These are phyloP conservation scores for Aeschynomene evenia DNA, from an alignment of 306 rosid genomes.

Conservation along the genomic window DNA sequence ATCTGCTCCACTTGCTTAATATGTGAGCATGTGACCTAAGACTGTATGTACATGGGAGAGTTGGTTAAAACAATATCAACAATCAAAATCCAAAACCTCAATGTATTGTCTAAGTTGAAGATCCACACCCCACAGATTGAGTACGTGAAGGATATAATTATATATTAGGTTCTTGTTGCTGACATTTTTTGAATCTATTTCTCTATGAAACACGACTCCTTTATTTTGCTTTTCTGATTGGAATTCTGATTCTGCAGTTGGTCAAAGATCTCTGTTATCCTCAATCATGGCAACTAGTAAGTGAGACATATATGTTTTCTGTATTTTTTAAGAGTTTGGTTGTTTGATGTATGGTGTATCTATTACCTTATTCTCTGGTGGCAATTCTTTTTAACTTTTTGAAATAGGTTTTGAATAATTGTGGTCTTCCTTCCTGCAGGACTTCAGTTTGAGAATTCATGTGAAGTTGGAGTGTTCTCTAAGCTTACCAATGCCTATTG, in stretches of 20 bases:
- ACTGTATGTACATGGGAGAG: neutral
- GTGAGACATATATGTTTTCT: conserved; percentile 25
- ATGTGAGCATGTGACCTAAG: neutral
- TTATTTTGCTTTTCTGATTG: conserved; percentile 23
- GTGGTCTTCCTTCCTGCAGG: conserved; percentile 44
- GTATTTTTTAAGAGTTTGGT: neutral
- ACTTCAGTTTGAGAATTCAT: conserved; percentile 85
- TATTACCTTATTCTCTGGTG: conserved; percentile 3
- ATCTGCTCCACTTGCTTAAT: neutral
- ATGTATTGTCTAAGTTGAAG: neutral
- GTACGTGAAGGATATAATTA: neutral
- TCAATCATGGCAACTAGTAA: conserved; percentile 56
- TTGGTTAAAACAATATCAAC: neutral
- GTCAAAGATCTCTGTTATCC: conserved; percentile 26
- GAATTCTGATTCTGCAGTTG: conserved; percentile 7
- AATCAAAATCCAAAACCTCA: neutral
- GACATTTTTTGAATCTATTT: neutral
- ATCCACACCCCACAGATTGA: neutral
- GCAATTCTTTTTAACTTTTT: neutral
- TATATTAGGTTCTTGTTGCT: neutral
- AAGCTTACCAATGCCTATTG: conserved; percentile 94
- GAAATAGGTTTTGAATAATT: neutral
- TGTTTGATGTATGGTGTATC: neutral
- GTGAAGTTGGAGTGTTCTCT: conserved; percentile 93
- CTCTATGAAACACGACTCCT: neutral